Percentiles rank a stretch among this genome's conserved stretches.
Conservation (phyloP, 2,329 filamentous ascomycete genomes). For the Drechslerella dactyloides region DNA sequence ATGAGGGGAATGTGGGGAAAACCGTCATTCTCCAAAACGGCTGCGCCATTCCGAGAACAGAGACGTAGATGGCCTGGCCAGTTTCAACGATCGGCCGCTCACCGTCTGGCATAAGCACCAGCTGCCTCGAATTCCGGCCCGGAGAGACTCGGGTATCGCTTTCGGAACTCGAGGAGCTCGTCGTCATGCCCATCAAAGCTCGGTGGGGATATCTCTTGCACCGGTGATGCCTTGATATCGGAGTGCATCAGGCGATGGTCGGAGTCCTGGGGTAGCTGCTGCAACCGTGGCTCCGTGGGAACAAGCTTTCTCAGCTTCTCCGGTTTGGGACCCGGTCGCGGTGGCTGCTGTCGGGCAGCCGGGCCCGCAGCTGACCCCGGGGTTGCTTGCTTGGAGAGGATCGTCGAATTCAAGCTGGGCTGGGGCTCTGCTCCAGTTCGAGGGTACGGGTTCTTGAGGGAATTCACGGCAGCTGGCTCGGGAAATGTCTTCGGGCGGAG, state of each 20-base stretch:
- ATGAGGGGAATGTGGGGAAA: neutral
- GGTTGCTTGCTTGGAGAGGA: neutral
- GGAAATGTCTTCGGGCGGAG: slow-evolving; percentile 18
- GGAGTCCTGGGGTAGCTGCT: slow-evolving; percentile 12
- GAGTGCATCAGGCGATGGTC: slow-evolving; percentile 26
- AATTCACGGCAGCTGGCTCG: slow-evolving; percentile 53
- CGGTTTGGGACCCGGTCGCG: slow-evolving; percentile 41
- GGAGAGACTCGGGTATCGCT: slow-evolving; percentile 49
- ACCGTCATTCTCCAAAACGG: neutral
- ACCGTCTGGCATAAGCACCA: slow-evolving; percentile 34
- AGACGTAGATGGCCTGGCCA: neutral
- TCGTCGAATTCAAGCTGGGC: slow-evolving; percentile 2
- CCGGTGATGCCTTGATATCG: slow-evolving; percentile 35
- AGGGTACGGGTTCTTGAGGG: slow-evolving; percentile 49
- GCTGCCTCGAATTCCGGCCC: slow-evolving; percentile 35
- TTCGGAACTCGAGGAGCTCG: slow-evolving; percentile 43
- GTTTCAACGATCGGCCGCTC: slow-evolving; percentile 17
- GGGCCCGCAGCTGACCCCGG: neutral
- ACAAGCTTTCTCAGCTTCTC: slow-evolving; percentile 35
- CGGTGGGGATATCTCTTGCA: slow-evolving; percentile 26
- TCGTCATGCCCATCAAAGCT: slow-evolving; percentile 27
- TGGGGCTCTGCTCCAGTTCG: slow-evolving; percentile 32
- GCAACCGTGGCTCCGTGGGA: slow-evolving; percentile 30
- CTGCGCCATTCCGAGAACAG: slow-evolving; percentile 8
- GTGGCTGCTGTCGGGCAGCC: slow-evolving; percentile 25